phyloP scores from a whole-genome alignment of 2,329 filamentous ascomycete genomes.

The Sclerotinia borealis region DNA sequence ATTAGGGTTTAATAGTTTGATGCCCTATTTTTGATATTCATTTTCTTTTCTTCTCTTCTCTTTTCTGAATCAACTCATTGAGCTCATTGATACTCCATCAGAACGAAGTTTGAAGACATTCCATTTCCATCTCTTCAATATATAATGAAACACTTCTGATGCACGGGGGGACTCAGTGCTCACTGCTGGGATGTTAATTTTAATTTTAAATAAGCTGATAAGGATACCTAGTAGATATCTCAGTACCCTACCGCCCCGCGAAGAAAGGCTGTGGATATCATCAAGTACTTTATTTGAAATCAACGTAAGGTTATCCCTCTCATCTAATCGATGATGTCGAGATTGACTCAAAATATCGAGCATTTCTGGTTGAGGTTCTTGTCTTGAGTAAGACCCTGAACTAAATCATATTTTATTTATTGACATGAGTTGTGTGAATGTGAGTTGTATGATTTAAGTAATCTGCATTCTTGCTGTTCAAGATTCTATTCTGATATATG shows the following conservation, averaged over 20 bases:
- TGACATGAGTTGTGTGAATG: too few species aligned
- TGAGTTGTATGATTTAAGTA: too few species aligned
- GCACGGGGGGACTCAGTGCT: too few species aligned
- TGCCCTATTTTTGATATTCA: neutral
- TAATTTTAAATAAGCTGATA: too few species aligned
- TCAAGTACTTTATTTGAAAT: neutral
- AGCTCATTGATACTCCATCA: too few species aligned
- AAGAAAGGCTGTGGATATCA: neutral
- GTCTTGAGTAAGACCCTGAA: too few species aligned
- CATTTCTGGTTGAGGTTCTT: neutral
- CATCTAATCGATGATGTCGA: neutral
- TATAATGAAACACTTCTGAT: neutral
- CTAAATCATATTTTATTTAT: neutral
- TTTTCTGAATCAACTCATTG: neutral
- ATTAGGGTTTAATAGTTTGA: neutral
- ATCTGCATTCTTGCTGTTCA: neutral
- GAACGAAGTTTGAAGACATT: too few species aligned
- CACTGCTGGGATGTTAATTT: too few species aligned
- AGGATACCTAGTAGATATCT: neutral
- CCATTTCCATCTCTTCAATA: neutral
- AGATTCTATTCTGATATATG: neutral
- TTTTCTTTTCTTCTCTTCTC: too few species aligned
- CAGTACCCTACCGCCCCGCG: neutral
- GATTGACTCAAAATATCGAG: neutral
- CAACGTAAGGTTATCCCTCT: neutral